Base-by-base conservation (phyloP, 78 protist genomes). In the Mastigamoeba balamuthi region DNA sequence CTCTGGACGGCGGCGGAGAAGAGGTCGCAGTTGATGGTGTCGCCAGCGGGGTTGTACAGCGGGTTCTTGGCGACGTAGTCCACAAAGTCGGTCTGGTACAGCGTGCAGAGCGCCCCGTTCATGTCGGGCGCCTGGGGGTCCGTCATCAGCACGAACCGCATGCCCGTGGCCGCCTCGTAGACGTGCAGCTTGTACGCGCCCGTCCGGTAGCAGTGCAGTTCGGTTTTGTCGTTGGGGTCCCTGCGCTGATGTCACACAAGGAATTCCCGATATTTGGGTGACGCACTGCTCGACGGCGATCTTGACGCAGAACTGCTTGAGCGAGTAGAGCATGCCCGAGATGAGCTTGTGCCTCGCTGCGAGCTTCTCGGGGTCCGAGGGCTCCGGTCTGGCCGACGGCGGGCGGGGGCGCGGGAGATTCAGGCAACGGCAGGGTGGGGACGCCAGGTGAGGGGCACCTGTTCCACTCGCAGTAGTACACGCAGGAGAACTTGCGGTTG, bases 91-190 rank as follows among this genome's bases (percentile, higher is more conserved):
- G 17, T 17, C 58, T 17, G 17, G 63, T 72, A 72, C 4, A 72
- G 5, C 6, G 6, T 7, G 17, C 69, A 6, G 9, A 72, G 76
- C 5, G n/a, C 29, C 17, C 9, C 44, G 9, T 72, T 29, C 9
- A 72, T 52, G 38, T 42, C 69, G 28, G 17, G 63, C 6, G 28
- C 76, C 27, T 72, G 35, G 35, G 76, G 58, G 64, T 64, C 43
- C 25, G 76, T 72, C 35, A 72, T n/a, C 23, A 74, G 40, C 3
- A 80, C 27, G 37, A 80, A 66, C 0, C 52, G 40, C n/a, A 74
- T 2, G 27, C 85, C 74, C 9, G 80, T 58, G 40, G 85, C 66
- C 3, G 85, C 37, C 42, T 80, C 85, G 23, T 33, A 80, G 66
- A 30, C 58, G 58, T 80, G 17, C 23, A 80, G 80, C 52, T 74